phyloP scores from a whole-genome alignment of 2,329 filamentous ascomycete genomes.

The Talaromyces funiculosus region DNA sequence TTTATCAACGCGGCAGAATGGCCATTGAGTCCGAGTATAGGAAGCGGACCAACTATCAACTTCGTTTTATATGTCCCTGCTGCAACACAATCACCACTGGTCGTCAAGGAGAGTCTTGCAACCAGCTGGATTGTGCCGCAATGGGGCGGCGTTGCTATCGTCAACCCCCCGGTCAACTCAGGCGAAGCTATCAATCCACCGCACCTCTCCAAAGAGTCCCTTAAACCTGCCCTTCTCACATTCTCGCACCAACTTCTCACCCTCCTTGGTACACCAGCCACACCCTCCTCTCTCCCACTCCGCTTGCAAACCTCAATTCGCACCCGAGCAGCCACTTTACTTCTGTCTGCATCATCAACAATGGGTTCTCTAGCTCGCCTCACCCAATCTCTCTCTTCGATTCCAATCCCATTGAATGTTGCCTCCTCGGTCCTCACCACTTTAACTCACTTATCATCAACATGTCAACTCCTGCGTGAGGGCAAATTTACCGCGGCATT shows the following conservation, averaged over 20 bases:
- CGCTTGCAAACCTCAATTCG: constrained; percentile 78
- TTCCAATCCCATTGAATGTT: constrained; percentile 83
- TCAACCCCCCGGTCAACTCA: constrained; percentile 50
- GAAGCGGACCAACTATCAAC: constrained; percentile 87
- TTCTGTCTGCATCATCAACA: constrained; percentile 86
- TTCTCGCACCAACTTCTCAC: constrained; percentile 88
- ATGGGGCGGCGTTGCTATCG: constrained; percentile 75
- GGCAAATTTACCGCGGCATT: constrained; percentile 62
- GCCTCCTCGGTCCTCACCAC: constrained; percentile 78
- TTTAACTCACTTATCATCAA: constrained; percentile 67
- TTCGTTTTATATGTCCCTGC: constrained; percentile 88
- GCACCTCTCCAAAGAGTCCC: constrained; percentile 57
- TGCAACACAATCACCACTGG: constrained; percentile 55
- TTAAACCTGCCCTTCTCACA: constrained; percentile 76
- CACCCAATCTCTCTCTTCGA: constrained; percentile 75
- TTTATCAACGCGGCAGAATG: constrained; percentile 98
- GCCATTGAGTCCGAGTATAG: constrained; percentile 92
- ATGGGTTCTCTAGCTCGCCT: constrained; percentile 88
- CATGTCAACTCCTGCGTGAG: constrained; percentile 64
- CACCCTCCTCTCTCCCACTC: constrained; percentile 71
- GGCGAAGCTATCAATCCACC: constrained; percentile 32
- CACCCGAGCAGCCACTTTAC: constrained; percentile 76
- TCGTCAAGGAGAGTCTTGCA: constrained; percentile 54
- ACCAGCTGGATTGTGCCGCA: constrained; percentile 93
- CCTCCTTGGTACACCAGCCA: constrained; percentile 75